Percentiles rank a stretch among this genome's conserved stretches.
Evolutionary conservation across 2,329 filamentous ascomycete genomes (phyloP).

Genomic region (Onygena corvina): DNA sequence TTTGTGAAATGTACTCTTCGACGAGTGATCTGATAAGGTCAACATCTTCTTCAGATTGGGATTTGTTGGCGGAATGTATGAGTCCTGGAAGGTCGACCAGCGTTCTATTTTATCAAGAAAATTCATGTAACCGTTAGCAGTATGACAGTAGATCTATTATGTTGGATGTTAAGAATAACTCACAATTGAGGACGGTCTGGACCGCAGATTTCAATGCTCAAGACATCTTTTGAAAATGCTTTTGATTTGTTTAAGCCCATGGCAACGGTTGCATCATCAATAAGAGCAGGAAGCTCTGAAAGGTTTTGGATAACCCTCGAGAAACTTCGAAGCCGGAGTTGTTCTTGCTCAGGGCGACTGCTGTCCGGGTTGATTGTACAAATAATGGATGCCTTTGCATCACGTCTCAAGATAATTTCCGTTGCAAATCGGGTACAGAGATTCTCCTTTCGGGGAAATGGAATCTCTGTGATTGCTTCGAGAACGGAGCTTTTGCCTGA

Average conservation of each 20-base stretch:
- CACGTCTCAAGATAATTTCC: constrained; percentile 19
- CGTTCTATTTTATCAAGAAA: background rate
- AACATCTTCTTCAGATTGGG: constrained; percentile 16
- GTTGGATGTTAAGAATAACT: background rate
- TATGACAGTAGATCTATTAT: background rate
- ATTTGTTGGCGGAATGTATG: constrained; percentile 7
- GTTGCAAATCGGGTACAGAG: constrained; percentile 26
- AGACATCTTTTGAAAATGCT: constrained; percentile 10
- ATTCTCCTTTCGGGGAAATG: constrained; percentile 21
- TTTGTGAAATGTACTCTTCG: constrained; percentile 43
- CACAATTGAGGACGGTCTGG: constrained; percentile 10
- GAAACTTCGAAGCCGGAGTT: constrained; percentile 15
- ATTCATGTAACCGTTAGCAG: too few species aligned
- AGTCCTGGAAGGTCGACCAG: constrained; percentile 12
- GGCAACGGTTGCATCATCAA: constrained; percentile 9
- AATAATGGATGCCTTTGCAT: constrained; percentile 3
- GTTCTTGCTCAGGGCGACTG: constrained; percentile 12
- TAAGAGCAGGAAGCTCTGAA: constrained; percentile 7
- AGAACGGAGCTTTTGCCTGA: constrained; percentile 24
- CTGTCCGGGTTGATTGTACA: constrained; percentile 18
- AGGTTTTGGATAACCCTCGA: constrained; percentile 6
- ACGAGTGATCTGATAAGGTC: constrained; percentile 14
- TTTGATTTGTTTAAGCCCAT: constrained; percentile 11
- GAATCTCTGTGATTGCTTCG: constrained; percentile 22
- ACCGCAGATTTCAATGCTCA: constrained; percentile 12